Conservation (phyloP, 2,329 filamentous ascomycete genomes). For the Pseudocercospora vitis region DNA sequence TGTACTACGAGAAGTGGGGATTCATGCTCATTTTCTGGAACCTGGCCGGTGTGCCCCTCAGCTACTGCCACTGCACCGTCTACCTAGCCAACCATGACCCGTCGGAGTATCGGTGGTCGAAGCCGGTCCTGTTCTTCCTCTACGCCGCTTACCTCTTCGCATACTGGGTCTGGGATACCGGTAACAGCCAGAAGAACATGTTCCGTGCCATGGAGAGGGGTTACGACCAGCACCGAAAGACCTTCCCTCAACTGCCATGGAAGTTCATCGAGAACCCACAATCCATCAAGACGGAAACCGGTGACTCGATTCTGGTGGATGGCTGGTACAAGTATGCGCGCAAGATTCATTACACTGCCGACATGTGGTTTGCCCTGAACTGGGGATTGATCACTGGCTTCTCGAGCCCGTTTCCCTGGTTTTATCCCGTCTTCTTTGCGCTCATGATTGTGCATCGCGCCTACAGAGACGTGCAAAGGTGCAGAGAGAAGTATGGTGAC, state of each 20-base stretch:
- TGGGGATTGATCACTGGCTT: slow-evolving; percentile 85
- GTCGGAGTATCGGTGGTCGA: slow-evolving; percentile 73
- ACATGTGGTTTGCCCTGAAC: slow-evolving; percentile 71
- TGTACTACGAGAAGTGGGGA: slow-evolving; percentile 96
- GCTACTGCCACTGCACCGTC: slow-evolving; percentile 90
- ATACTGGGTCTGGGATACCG: slow-evolving; percentile 91
- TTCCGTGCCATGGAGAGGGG: slow-evolving; percentile 81
- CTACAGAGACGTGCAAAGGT: slow-evolving; percentile 71
- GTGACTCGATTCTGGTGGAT: slow-evolving; percentile 76
- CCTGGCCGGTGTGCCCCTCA: slow-evolving; percentile 83
- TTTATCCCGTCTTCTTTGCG: slow-evolving; percentile 80
- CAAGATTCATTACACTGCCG: slow-evolving; percentile 70
- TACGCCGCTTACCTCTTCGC: slow-evolving; percentile 74
- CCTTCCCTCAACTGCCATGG: slow-evolving; percentile 91
- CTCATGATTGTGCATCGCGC: slow-evolving; percentile 79
- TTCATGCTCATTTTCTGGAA: slow-evolving; percentile 99
- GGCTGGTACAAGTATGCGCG: slow-evolving; percentile 69
- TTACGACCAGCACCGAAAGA: slow-evolving; percentile 66
- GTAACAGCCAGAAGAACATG: slow-evolving; percentile 90
- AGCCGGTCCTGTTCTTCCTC: slow-evolving; percentile 62
- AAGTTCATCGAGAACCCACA: slow-evolving; percentile 78
- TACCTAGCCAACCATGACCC: slow-evolving; percentile 84
- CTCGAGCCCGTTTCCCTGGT: slow-evolving; percentile 81
- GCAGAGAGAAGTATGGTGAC: slow-evolving; percentile 75
- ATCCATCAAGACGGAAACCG: slow-evolving; percentile 69